These are phyloP conservation scores for Phialophora verrucosa DNA, from an alignment of 2,329 filamentous ascomycete genomes.

Conservation along the genomic window DNA sequence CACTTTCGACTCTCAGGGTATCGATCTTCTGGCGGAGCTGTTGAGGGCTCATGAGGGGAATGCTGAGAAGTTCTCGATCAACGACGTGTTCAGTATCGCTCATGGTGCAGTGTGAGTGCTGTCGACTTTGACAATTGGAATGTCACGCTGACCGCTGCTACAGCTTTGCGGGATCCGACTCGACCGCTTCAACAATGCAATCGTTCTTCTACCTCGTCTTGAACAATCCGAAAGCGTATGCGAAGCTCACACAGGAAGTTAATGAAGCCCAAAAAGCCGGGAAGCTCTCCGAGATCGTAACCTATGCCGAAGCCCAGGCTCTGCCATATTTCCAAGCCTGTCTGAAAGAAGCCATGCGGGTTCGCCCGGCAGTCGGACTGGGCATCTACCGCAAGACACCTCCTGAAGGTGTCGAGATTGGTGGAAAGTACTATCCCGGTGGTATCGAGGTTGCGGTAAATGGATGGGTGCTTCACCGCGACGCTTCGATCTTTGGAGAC, in stretches of 20 bases:
- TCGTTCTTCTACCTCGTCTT: slow-evolving; percentile 61
- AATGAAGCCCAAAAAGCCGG: slow-evolving; percentile 24
- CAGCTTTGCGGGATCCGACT: slow-evolving; percentile 60
- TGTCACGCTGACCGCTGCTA: not conserved
- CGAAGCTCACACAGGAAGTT: slow-evolving; percentile 52
- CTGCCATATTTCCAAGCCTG: slow-evolving; percentile 38
- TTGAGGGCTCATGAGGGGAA: slow-evolving; percentile 61
- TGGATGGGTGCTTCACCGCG: slow-evolving; percentile 52
- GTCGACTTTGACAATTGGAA: not conserved
- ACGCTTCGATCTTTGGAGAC: slow-evolving; percentile 49
- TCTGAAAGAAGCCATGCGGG: slow-evolving; percentile 38
- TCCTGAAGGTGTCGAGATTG: slow-evolving; percentile 35
- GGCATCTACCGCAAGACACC: slow-evolving; percentile 41
- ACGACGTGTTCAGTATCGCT: slow-evolving; percentile 63
- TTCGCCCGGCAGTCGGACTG: slow-evolving; percentile 40
- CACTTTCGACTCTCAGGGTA: slow-evolving; percentile 29
- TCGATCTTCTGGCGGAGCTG: slow-evolving; percentile 58
- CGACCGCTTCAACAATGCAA: slow-evolving; percentile 65
- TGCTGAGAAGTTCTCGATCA: slow-evolving; percentile 55
- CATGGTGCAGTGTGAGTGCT: slow-evolving; percentile 55
- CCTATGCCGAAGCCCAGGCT: slow-evolving; percentile 36
- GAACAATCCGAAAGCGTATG: slow-evolving; percentile 46
- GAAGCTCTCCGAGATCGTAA: slow-evolving; percentile 34
- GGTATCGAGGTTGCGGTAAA: slow-evolving; percentile 37
- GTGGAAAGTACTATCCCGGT: slow-evolving; percentile 32